phyloP scores from a whole-genome alignment of 306 rosid species.

The Medicago lupulina region DNA sequence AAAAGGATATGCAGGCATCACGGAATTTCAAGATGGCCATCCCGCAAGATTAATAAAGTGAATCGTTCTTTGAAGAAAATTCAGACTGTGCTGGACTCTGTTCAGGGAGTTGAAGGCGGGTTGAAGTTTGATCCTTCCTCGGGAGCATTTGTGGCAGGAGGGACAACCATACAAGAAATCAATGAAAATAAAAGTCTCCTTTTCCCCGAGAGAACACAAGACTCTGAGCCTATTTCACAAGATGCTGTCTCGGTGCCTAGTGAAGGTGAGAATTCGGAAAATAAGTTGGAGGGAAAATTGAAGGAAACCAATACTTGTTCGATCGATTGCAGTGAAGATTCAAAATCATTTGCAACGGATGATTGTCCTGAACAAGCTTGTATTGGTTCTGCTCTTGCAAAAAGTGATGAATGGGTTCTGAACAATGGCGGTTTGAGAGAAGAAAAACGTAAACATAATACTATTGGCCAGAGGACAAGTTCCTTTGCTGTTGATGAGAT shows the following conservation, averaged over 20 bases:
- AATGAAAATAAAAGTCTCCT: slow-evolving; percentile 43
- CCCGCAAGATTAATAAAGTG: slow-evolving; percentile 89
- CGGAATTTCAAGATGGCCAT: slow-evolving; percentile 93
- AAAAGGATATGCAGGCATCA: slow-evolving; percentile 97
- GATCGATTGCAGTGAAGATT: slow-evolving; percentile 49
- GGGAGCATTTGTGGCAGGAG: slow-evolving; percentile 64
- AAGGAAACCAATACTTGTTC: slow-evolving; percentile 37
- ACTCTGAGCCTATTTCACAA: slow-evolving; percentile 36
- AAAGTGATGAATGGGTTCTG: slow-evolving; percentile 33
- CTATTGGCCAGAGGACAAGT: slow-evolving; percentile 47
- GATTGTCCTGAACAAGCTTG: slow-evolving; percentile 41
- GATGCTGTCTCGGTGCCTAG: slow-evolving; percentile 42
- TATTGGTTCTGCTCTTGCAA: slow-evolving; percentile 40
- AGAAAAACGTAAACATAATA: slow-evolving; percentile 42
- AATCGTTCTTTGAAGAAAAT: slow-evolving; percentile 79
- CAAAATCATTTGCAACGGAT: slow-evolving; percentile 49
- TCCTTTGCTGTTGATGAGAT: slow-evolving; percentile 51
- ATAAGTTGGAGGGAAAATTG: slow-evolving; percentile 53
- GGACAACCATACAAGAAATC: slow-evolving; percentile 57
- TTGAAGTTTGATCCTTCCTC: slow-evolving; percentile 72
- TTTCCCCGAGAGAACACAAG: slow-evolving; percentile 51
- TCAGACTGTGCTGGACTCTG: slow-evolving; percentile 77
- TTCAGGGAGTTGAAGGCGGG: slow-evolving; percentile 77
- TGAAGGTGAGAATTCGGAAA: slow-evolving; percentile 37
- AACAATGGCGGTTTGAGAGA: slow-evolving; percentile 37